These are phyloP conservation scores for Yamadazyma friedrichii DNA, from an alignment of 1,139 yeast species.

Conservation along the genomic window DNA sequence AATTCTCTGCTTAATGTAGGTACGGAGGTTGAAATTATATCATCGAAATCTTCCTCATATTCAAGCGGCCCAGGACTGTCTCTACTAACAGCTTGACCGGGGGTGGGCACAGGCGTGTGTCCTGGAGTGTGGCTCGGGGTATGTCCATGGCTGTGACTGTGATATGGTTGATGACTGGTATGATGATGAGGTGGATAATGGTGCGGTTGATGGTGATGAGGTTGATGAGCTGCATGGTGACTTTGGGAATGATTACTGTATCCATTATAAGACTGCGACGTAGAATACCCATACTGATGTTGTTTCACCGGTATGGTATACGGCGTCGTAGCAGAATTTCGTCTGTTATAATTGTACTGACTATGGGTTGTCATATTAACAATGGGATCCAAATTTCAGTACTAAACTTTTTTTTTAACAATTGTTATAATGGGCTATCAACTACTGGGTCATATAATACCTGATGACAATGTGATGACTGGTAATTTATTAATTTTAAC, in stretches of 20 bases:
- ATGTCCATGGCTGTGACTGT: constrained; percentile 4
- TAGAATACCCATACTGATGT: constrained; percentile 15
- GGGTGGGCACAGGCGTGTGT: too few species aligned
- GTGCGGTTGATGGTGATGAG: neutral
- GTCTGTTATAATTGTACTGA: constrained; percentile 32
- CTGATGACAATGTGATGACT: too few species aligned
- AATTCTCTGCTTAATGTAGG: constrained; percentile 66
- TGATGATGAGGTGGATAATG: constrained; percentile 7
- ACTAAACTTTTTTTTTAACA: neutral
- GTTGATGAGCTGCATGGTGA: neutral
- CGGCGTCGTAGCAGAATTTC: constrained; percentile 29
- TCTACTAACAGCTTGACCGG: too few species aligned
- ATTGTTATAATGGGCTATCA: too few species aligned
- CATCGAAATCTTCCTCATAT: constrained; percentile 2
- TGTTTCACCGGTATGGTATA: constrained; percentile 35
- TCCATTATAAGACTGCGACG: constrained; percentile 9
- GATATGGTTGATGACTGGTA: neutral
- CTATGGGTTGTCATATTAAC: constrained; percentile 25
- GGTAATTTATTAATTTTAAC: too few species aligned
- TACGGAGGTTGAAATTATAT: neutral
- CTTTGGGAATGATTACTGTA: neutral
- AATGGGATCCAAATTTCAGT: neutral
- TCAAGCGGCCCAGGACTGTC: constrained; percentile 3
- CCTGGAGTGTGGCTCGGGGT: neutral
- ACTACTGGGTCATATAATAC: neutral